Base-by-base conservation (phyloP, 192 early-diverging fungal genomes). In the Backusella westeae region DNA sequence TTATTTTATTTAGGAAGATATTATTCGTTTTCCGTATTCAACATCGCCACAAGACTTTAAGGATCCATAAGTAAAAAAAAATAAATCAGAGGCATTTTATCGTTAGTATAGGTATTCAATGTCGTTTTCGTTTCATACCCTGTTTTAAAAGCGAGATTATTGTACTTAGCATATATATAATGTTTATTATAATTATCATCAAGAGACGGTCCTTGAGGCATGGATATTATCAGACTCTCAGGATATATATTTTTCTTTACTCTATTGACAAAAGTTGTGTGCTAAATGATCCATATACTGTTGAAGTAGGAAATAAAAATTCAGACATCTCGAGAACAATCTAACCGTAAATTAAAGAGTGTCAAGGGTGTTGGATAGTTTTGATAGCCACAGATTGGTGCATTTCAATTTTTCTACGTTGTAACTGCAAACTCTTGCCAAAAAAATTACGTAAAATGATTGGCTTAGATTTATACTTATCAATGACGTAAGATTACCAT, bases 401-500 rank as follows among this genome's bases (percentile, higher is more conserved):
- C 32, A 32, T 32, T 32, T 32, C 32, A 32, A 23, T 29, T 1
- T 21, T 56, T 56, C n/a, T 21, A 56, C 21, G 8, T n/a, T 26
- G 53, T 59, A 59, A 59, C 21, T 59, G 4, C 53, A 59, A 59
- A 23, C 17, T 59, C 6, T 23, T 63, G 46, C 26, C 56, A 63
- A 63, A 29, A 21, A 63, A 63, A 26, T 12, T 4, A 12, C 23
- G 23, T 3, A 4, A 63, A 26, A 26, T 63, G 56, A 63, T 63
- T 63, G 56, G 56, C 56, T 29, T 29, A 63, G 4, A 29, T 29
- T n/a, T 49, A 49, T 49, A 49, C 46, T 49, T 63, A 26, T 29
- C 56, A 63, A 63, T 63, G 56, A 63, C 56, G 56, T 63, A 63
- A 12, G 56, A 63, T 63, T 63, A 59, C 56, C 56, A 59, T 59